Conservation (phyloP, 495 filamentous ascomycete genomes). For the Penicillium tannophilum region DNA sequence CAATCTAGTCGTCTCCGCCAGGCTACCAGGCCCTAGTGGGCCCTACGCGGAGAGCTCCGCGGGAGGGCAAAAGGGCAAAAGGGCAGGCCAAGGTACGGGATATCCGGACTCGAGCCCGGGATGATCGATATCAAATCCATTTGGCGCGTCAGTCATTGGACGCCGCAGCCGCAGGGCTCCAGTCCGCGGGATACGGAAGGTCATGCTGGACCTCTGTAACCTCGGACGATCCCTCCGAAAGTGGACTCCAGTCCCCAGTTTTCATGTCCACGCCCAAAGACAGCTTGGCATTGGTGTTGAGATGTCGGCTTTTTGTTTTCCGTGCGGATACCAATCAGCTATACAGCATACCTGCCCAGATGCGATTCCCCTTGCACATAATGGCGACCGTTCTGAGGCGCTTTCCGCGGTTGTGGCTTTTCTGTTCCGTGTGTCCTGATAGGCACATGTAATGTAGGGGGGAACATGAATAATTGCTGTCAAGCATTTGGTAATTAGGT, state of each 20-base stretch:
- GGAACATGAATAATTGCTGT: background rate
- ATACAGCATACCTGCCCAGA: too few relatives aligned
- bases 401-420: conserved; percentile 27
- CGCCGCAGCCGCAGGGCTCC: conserved; percentile 31
- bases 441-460: background rate
- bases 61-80: conserved; percentile 7
- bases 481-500: background rate
- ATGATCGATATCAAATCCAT: conserved; percentile 31
- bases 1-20: conserved; percentile 5
- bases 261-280: conserved; percentile 19
- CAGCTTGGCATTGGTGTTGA: conserved; percentile 18
- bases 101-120: conserved; percentile 21
- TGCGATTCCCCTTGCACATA: conserved; percentile 6
- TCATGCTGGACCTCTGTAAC: conserved; percentile 15
- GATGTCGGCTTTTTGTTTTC: conserved; percentile 1
- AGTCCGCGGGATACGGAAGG: conserved; percentile 18
- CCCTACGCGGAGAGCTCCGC: conserved; percentile 21
- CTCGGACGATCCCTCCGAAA: conserved; percentile 25
- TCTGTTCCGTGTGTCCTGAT: too few relatives aligned
- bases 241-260: conserved; percentile 22
- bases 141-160: conserved; percentile 28
- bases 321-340: background rate
- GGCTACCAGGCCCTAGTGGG: conserved; percentile 6
- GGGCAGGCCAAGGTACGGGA: conserved; percentile 17
- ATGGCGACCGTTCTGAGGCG: conserved; percentile 20